Conservation (phyloP, 73 alveolate species). For the Loxodes magnus region DNA sequence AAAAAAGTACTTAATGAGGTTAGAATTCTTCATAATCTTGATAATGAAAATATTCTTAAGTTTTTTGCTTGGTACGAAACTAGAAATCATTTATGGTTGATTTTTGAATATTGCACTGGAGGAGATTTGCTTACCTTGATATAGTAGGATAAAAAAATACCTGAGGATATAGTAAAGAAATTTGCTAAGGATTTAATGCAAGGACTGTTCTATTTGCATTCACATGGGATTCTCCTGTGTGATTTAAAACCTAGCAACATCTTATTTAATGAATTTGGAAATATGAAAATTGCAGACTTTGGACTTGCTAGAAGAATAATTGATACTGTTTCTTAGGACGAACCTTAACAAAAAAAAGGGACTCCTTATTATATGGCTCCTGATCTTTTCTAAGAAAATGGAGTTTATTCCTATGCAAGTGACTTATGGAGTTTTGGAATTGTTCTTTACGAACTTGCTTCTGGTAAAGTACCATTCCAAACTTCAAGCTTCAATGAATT, state of each 20-base stretch:
- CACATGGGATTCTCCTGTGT: constrained; percentile 91
- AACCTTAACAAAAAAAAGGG: constrained; percentile 29
- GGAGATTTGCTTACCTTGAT: constrained; percentile 72
- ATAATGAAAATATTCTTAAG: constrained; percentile 53
- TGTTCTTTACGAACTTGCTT: constrained; percentile 77
- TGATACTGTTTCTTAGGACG: constrained; percentile 28
- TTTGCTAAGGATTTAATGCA: background rate
- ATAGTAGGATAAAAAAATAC: constrained; percentile 62
- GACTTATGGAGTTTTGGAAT: constrained; percentile 92
- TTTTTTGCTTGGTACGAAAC: constrained; percentile 80
- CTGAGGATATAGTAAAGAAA: constrained; percentile 24
- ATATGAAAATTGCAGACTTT: constrained; percentile 87
- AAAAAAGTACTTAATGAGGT: constrained; percentile 35
- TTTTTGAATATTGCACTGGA: constrained; percentile 90
- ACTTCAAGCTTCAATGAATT: constrained; percentile 72
- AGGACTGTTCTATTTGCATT: constrained; percentile 22
- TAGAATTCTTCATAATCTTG: constrained; percentile 3
- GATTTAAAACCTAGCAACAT: constrained; percentile 96
- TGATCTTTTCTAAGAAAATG: constrained; percentile 66
- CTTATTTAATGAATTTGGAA: constrained; percentile 87
- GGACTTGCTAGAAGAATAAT: constrained; percentile 70
- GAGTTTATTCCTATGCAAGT: constrained; percentile 55
- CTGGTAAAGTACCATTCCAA: constrained; percentile 90
- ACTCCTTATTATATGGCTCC: constrained; percentile 94
- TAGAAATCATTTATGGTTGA: constrained; percentile 84